Percentiles rank a stretch among this genome's conserved stretches.
Conservation (phyloP, 805 yeast genomes). For the Diddensiella transvaalensis region DNA sequence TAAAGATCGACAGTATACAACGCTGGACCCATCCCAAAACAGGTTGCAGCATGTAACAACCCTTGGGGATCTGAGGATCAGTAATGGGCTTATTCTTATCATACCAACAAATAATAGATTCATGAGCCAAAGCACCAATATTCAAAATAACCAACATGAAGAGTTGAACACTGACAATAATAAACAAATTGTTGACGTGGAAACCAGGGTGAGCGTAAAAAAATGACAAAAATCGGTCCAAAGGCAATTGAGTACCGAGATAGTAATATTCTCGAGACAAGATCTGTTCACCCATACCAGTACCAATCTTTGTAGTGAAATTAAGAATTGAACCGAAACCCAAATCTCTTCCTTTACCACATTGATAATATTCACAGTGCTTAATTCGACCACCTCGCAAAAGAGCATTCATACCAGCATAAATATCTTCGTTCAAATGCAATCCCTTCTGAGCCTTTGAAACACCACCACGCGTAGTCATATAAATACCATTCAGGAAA, state of each 20-base stretch:
- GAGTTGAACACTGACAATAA: constrained; percentile 79
- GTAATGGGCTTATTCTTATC: constrained; percentile 66
- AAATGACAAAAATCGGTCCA: constrained; percentile 86
- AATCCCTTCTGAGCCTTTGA: constrained; percentile 93
- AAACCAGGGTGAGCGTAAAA: constrained; percentile 97
- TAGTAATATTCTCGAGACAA: constrained; percentile 88
- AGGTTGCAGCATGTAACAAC: constrained; percentile 82
- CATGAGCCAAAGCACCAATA: constrained; percentile 73
- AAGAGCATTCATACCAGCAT: constrained; percentile 90
- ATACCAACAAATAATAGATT: constrained; percentile 65
- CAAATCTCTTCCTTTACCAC: constrained; percentile 94
- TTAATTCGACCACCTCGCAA: constrained; percentile 90
- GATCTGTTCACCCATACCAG: constrained; percentile 98
- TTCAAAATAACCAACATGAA: constrained; percentile 78
- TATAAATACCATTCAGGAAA: constrained; percentile 81
- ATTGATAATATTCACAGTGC: constrained; percentile 93
- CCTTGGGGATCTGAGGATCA: constrained; percentile 69
- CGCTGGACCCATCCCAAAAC: constrained; percentile 87
- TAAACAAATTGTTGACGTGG: constrained; percentile 86
- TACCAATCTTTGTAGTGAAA: constrained; percentile 93
- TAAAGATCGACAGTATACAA: constrained; percentile 83
- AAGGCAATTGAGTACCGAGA: constrained; percentile 82
- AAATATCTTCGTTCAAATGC: constrained; percentile 91
- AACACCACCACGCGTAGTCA: constrained; percentile 94
- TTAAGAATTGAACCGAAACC: constrained; percentile 91